These are phyloP conservation scores for Datura wrightii DNA, from an alignment of 257 asterid species.

Conservation along the genomic window DNA sequence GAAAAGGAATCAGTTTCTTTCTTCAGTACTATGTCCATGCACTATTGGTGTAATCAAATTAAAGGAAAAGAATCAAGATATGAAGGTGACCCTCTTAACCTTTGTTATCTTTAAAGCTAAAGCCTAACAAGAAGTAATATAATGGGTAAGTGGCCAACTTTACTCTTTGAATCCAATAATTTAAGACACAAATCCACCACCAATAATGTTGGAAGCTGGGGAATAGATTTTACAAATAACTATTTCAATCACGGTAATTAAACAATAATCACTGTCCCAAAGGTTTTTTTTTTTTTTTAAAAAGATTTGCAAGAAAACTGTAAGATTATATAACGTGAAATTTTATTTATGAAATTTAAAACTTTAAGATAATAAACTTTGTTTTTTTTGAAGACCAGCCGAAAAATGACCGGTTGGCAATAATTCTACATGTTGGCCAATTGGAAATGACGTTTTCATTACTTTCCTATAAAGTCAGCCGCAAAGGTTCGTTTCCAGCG, in stretches of 20 bases:
- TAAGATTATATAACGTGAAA: neutral
- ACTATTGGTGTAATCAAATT: neutral
- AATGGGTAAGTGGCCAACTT: conserved; percentile 29
- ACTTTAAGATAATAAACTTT: neutral
- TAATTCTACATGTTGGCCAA: neutral
- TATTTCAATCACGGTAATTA: neutral
- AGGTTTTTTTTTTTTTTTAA: neutral
- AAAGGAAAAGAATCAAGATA: conserved; percentile 9
- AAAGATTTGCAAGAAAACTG: neutral
- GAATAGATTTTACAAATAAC: neutral
- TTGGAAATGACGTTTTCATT: neutral
- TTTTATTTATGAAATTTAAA: neutral
- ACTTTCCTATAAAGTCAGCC: neutral
- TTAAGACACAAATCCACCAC: neutral
- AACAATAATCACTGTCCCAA: neutral
- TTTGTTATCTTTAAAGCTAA: neutral
- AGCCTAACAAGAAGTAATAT: neutral
- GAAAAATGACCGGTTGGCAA: neutral
- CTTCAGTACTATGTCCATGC: neutral
- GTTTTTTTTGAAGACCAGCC: neutral
- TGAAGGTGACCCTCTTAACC: neutral
- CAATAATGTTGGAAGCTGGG: neutral
- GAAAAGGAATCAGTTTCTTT: neutral
- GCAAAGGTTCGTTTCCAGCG: neutral
- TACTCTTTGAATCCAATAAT: conserved; percentile 29